Conservation (phyloP, 164 flowering plant species). For the Magnolia officinalis region DNA sequence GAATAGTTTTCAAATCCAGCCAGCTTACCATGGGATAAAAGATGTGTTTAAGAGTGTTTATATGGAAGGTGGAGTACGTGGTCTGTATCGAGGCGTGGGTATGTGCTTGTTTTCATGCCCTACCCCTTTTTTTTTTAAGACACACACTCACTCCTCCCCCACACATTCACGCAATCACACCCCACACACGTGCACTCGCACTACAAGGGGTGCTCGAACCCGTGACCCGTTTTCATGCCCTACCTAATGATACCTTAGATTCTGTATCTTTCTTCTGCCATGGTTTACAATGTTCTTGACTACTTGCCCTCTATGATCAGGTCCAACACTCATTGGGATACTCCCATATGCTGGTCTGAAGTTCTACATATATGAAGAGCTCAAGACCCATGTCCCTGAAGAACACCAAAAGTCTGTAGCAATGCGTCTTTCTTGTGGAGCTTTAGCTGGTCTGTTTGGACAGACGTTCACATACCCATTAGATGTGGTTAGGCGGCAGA, state of each 20-base stretch:
- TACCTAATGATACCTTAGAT: background rate
- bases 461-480: constrained; percentile 93
- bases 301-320: constrained; percentile 28
- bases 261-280: background rate
- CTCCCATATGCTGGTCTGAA: constrained; percentile 96
- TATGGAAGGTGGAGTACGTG: constrained; percentile 71
- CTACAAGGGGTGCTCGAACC: too few species aligned
- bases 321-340: constrained; percentile 90
- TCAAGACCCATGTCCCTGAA: constrained; percentile 83
- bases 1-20: constrained; percentile 29
- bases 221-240: background rate
- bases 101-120: constrained; percentile 9
- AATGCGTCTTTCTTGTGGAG: constrained; percentile 91
- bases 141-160: too few species aligned
- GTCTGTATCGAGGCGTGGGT: constrained; percentile 87
- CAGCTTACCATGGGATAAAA: constrained; percentile 65
- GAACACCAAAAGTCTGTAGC: constrained; percentile 77
- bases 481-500: constrained; percentile 94
- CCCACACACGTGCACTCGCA: too few species aligned
- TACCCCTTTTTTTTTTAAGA: too few species aligned
- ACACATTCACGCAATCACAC: too few species aligned
- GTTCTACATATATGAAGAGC: constrained; percentile 86
- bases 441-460: constrained; percentile 90
- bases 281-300: background rate
- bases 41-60: constrained; percentile 70